Conservation (phyloP, 306 rosid species). For the Gastrolobium bilobum region DNA sequence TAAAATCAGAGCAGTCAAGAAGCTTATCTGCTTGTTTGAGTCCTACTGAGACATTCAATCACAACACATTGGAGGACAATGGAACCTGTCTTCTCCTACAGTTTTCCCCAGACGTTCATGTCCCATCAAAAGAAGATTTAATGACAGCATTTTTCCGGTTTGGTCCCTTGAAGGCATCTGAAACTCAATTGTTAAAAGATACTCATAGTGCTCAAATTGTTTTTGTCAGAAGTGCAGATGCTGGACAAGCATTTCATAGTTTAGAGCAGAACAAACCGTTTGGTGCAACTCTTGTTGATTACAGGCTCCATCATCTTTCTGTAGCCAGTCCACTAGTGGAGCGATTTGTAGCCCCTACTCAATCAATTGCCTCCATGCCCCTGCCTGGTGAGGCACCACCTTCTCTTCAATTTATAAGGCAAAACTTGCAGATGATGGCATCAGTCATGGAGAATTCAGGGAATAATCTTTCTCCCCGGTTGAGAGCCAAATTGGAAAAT, state of each 20-base stretch:
- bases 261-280: constrained; percentile 71
- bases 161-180: constrained; percentile 81
- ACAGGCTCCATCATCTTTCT: constrained; percentile 63
- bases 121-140: constrained; percentile 80
- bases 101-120: constrained; percentile 63
- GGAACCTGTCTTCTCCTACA: constrained; percentile 71
- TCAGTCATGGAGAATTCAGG: constrained; percentile 77
- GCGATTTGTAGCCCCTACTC: constrained; percentile 43
- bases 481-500: constrained; percentile 69
- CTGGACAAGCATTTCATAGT: constrained; percentile 66
- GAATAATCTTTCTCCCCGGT: constrained; percentile 67
- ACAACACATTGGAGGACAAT: constrained; percentile 48
- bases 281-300: constrained; percentile 60
- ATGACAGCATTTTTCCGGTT: constrained; percentile 70
- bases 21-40: constrained; percentile 43
- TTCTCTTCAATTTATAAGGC: constrained; percentile 66
- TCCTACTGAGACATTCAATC: constrained; percentile 38
- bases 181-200: constrained; percentile 61
- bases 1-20: constrained; percentile 44
- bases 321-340: constrained; percentile 39
- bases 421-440: constrained; percentile 82
- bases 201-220: constrained; percentile 65
- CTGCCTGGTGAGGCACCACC: constrained; percentile 55
- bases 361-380: constrained; percentile 39
- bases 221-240: constrained; percentile 68